Percentiles rank a stretch among this genome's conserved stretches.
Evolutionary conservation across 371 early-diverging fungal genomes (phyloP).

Genomic region (Sporodiniella umbellata): DNA sequence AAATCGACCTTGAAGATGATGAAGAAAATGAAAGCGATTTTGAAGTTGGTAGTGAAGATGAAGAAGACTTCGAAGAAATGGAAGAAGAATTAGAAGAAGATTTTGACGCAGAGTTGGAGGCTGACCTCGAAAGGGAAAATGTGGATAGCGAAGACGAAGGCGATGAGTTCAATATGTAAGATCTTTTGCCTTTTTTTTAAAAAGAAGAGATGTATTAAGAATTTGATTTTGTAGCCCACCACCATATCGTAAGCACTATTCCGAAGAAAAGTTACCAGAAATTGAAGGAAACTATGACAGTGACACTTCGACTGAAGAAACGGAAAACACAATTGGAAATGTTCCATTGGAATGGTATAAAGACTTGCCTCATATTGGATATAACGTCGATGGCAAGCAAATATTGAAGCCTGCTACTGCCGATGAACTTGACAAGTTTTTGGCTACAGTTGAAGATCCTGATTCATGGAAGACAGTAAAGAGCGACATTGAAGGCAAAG

Average conservation of each 20-base stretch:
- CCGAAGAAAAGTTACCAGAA: slow-evolving; percentile 60
- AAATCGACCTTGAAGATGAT: slow-evolving; percentile 32
- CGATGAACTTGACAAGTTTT: slow-evolving; percentile 91
- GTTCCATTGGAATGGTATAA: slow-evolving; percentile 96
- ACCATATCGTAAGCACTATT: slow-evolving; percentile 31
- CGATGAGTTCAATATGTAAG: slow-evolving; percentile 28
- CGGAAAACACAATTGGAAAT: slow-evolving; percentile 85
- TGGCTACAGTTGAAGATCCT: slow-evolving; percentile 90
- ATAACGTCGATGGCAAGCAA: slow-evolving; percentile 90
- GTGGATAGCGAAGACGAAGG: slow-evolving; percentile 42
- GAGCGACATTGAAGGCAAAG: slow-evolving; percentile 77
- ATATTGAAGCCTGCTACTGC: slow-evolving; percentile 82
- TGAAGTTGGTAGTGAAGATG: slow-evolving; percentile 33
- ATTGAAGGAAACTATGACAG: slow-evolving; percentile 90
- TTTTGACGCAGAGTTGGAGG: slow-evolving; percentile 46
- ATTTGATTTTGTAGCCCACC: slow-evolving; percentile 20
- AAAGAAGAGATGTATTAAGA: background rate
- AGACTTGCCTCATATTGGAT: slow-evolving; percentile 95
- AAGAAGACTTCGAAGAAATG: slow-evolving; percentile 23
- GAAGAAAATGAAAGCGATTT: slow-evolving; percentile 30
- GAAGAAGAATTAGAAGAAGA: slow-evolving; percentile 33
- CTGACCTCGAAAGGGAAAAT: slow-evolving; percentile 44
- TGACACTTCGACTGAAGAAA: slow-evolving; percentile 90
- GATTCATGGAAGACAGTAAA: slow-evolving; percentile 85
- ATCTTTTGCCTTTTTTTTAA: slow-evolving; percentile 1